Evolutionary conservation across 805 yeast genomes (phyloP).

Genomic region (Barnettozyma pratensis): DNA sequence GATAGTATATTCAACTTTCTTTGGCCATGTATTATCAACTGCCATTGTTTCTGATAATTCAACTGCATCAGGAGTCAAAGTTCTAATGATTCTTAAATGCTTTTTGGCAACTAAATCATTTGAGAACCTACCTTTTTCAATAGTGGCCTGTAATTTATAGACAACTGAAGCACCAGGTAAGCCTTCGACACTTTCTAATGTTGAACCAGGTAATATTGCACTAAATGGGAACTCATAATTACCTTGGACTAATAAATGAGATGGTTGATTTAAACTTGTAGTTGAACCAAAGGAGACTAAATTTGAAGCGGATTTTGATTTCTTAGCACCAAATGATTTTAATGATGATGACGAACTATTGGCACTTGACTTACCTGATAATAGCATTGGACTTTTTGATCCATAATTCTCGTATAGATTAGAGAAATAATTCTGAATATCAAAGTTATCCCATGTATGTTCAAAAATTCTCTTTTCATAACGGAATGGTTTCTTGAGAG

Average conservation of each 20-base stretch:
- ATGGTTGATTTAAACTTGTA: slow-evolving; percentile 13
- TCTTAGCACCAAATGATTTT: slow-evolving; percentile 19
- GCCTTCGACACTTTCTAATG: slow-evolving; percentile 88
- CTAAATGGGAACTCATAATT: slow-evolving; percentile 90
- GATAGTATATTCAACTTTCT: slow-evolving; percentile 84
- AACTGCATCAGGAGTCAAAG: slow-evolving; percentile 79
- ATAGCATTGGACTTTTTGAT: slow-evolving; percentile 8
- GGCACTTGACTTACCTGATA: slow-evolving; percentile 13
- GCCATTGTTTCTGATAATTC: slow-evolving; percentile 90
- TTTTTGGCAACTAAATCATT: slow-evolving; percentile 60
- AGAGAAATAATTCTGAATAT: slow-evolving; percentile 39
- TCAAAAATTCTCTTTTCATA: slow-evolving; percentile 67
- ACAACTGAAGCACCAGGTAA: slow-evolving; percentile 71
- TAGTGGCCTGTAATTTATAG: slow-evolving; percentile 69
- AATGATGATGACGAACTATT: slow-evolving; percentile 22
- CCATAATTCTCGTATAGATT: slow-evolving; percentile 23
- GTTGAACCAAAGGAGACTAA: slow-evolving; percentile 28
- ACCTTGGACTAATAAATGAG: slow-evolving; percentile 55
- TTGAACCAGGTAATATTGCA: slow-evolving; percentile 75
- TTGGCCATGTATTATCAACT: slow-evolving; percentile 94
- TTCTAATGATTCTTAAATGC: slow-evolving; percentile 77
- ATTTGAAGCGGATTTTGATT: slow-evolving; percentile 31
- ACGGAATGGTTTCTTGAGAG: slow-evolving; percentile 39
- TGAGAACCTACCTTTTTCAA: slow-evolving; percentile 79
- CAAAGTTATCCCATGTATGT: slow-evolving; percentile 70